These are phyloP conservation scores for Drechslerella dactyloides DNA, from an alignment of 2,329 filamentous ascomycete genomes.

Conservation along the genomic window DNA sequence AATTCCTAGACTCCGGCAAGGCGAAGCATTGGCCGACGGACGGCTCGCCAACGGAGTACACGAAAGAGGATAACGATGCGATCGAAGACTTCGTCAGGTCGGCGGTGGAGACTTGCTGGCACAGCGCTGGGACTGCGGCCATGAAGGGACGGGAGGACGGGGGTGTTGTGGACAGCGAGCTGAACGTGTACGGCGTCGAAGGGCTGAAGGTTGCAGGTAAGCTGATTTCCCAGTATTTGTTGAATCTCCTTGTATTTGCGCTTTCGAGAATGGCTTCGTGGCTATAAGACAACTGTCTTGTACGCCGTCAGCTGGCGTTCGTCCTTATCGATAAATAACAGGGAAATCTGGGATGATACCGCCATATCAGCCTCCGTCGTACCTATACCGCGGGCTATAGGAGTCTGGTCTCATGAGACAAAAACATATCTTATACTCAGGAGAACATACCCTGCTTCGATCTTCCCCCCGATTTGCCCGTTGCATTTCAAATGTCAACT, in stretches of 20 bases:
- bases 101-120: slow-evolving; percentile 60
- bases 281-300: not conserved
- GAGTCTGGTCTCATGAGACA: no score
- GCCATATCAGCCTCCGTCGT: no score
- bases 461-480: no score
- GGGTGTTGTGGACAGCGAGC: slow-evolving; percentile 60
- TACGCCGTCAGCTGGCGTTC: not conserved
- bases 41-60: slow-evolving; percentile 58
- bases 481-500: no score
- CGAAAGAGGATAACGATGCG: slow-evolving; percentile 61
- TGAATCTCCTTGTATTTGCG: not conserved
- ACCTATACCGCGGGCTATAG: no score
- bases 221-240: no score
- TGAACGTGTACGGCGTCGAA: slow-evolving; percentile 61
- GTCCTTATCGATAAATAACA: not conserved
- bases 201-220: slow-evolving; percentile 59
- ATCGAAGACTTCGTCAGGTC: slow-evolving; percentile 61
- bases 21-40: slow-evolving; percentile 55
- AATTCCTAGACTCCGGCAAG: slow-evolving; percentile 59
- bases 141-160: slow-evolving; percentile 60
- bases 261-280: not conserved
- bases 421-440: no score
- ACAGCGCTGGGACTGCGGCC: slow-evolving; percentile 61
- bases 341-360: not conserved
- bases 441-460: no score